Evolutionary conservation across 305 asterid species (phyloP), one percentile per base, ranked within the genome.

Genomic region (Plantago coronopus): DNA sequence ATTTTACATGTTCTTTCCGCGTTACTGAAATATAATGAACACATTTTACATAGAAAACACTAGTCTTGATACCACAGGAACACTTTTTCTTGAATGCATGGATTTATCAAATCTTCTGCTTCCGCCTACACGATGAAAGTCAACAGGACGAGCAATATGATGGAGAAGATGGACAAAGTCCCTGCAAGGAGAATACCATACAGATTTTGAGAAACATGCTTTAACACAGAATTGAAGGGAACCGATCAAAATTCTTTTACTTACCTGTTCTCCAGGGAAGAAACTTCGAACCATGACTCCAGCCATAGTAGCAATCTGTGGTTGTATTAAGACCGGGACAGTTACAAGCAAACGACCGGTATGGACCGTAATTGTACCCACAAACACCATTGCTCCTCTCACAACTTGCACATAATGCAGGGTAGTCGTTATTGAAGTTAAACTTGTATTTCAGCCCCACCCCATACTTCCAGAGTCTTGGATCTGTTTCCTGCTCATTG

Each of bases 361-460:
- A 76, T 3, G 74, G 72, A 43, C 58, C 81, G 44, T 62, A 66
- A 45, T 72, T 68, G 23, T 70, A 89, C 2, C 95, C 95, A 58
- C 95, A 87, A 20, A 79, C 88, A 64, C 97, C 97, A 43, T 76
- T 78, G 23, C 85, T 87, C 72, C 77, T 87, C 65, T 89, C 97
- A 57, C 97, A 89, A 58, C 72, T 62, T 0, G 72, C 81, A 34
- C 95, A 89, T 17, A 76, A 19, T 22, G 61, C 40, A 9, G 93
- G 97, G 64, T 83, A 87, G 23, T 87, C 93, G 60, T 87, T 87
- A 5, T 84, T 64, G 72, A 72, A 89, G 27, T 74, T 89, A 45
- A 85, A 87, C 78, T 89, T 89, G 13, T 89, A 89, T 57, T 81
- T 81, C 9, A 87, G 53, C 0, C 82, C 89, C 27, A 89, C 76